Percentiles rank a stretch among this genome's conserved stretches.
These are phyloP conservation scores for Microsporum audouinii DNA, from an alignment of 2,329 filamentous ascomycete species.

Conservation along the genomic window DNA sequence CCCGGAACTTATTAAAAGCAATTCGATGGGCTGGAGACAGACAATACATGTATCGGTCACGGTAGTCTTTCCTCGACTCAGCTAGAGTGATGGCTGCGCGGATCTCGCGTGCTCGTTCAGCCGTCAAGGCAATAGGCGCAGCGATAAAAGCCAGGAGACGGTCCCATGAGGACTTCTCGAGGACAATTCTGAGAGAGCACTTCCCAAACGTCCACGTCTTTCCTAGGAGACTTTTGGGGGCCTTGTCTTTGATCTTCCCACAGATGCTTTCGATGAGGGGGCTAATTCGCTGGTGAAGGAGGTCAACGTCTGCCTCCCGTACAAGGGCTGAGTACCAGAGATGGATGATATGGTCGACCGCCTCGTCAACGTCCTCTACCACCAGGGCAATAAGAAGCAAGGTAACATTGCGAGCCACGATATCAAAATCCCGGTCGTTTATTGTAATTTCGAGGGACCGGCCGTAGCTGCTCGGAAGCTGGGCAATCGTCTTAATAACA, in stretches of 20 bases:
- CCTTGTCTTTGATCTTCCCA: slow-evolving; percentile 16
- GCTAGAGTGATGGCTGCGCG: slow-evolving; percentile 23
- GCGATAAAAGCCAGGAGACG: slow-evolving; percentile 12
- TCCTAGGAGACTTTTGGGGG: slow-evolving; percentile 8
- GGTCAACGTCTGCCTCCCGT: slow-evolving; percentile 6
- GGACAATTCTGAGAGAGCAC: slow-evolving; percentile 19
- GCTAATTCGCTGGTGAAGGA: slow-evolving; percentile 19
- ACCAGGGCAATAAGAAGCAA: slow-evolving; percentile 29
- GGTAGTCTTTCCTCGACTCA: slow-evolving; percentile 22
- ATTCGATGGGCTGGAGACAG: slow-evolving; percentile 21
- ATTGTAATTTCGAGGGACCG: slow-evolving; percentile 21
- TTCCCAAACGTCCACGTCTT: slow-evolving; percentile 25
- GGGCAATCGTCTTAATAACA: slow-evolving; percentile 30
- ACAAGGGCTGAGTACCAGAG: slow-evolving; percentile 38
- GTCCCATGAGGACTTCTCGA: slow-evolving; percentile 25
- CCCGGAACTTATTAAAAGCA: slow-evolving; percentile 22
- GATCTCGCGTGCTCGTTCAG: slow-evolving; percentile 16
- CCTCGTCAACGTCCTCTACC: slow-evolving; percentile 13
- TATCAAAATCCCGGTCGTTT: slow-evolving; percentile 32
- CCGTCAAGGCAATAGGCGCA: not conserved
- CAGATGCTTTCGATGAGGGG: slow-evolving; percentile 23
- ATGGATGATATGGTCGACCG: slow-evolving; percentile 30
- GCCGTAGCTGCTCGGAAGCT: slow-evolving; percentile 23
- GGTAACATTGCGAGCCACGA: slow-evolving; percentile 33
- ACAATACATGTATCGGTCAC: slow-evolving; percentile 21